Evolutionary conservation across 177 flowering plant genomes (phyloP), one percentile per base, ranked within the genome.

Genomic region (Vitis hybrid): DNA sequence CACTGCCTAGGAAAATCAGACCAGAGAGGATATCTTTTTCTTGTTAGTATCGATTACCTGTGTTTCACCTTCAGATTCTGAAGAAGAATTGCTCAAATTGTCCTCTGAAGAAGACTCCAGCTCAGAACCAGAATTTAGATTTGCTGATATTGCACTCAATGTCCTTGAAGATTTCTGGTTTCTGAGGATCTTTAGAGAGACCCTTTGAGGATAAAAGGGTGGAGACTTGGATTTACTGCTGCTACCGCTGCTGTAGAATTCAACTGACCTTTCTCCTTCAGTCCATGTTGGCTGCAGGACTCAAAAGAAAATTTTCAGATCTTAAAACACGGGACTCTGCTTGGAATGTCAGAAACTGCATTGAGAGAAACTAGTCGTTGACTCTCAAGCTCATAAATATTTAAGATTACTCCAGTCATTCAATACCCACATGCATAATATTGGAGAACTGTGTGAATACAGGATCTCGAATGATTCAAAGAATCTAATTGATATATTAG

Each of bases 221-320:
- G 83, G 75, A 58, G 81, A 75, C 71, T 69, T 80, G 60, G 83
- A 59, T 12, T 72, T 80, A 67, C 70, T 72, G 76, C 73, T 81
- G 55, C 62, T 51, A 21, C 59, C 70, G 67, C 66, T 77, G 67
- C 76, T 72, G 10, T 15, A 56, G 26, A 77, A 67, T 57, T 89
- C 91, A 67, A 68, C 77, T n/a, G 88, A 83, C 60, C 60, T 70
- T n/a, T 84, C 86, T 74, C 69, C 83, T 71, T 84, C 93, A 39
- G 70, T 58, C 90, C 93, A 91, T 39, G 88, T 81, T 77, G 97
- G 97, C 97, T 88, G 86, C 84, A 64, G 56, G 9, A 51, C 39
- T 19, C 12, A 12, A 72, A 63, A 64, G 3, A 56, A 72, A 60
- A 56, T 18, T 14, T n/a, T 53, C 19, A 15, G 49, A 57, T 2